Evolutionary conservation across 2,329 filamentous ascomycete genomes (phyloP).

Genomic region (Trichoderma breve): DNA sequence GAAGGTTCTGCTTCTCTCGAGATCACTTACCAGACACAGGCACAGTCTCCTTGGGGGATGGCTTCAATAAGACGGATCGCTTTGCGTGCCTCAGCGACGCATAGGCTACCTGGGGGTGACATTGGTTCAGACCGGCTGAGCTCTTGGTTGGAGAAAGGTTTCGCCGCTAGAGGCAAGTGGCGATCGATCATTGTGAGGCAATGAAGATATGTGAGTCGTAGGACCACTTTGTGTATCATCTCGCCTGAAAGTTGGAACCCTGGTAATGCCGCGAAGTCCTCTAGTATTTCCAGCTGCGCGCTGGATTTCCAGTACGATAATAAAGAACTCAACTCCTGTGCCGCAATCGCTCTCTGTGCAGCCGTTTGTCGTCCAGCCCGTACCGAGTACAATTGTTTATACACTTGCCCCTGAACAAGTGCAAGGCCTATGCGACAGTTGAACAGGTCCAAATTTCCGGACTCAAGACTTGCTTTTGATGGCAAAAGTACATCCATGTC

Average conservation of each 20-base stretch:
- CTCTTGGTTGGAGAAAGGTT: neutral
- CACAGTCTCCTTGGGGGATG: conserved; percentile 2
- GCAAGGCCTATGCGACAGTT: conserved; percentile 9
- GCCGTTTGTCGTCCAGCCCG: neutral
- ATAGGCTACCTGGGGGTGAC: neutral
- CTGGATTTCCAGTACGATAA: conserved; percentile 12
- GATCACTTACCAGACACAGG: conserved; percentile 7
- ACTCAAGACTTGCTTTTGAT: neutral
- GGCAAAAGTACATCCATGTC: conserved; percentile 8
- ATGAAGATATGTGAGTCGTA: conserved; percentile 11
- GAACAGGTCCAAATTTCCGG: neutral
- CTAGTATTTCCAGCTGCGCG: neutral
- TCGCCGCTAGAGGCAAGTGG: neutral
- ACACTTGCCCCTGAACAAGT: conserved; percentile 4
- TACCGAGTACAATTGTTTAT: conserved; percentile 5
- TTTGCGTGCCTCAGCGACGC: neutral
- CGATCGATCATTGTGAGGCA: conserved; percentile 10
- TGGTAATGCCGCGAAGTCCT: neutral
- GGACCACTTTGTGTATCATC: conserved; percentile 7
- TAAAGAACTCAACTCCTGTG: conserved; percentile 2
- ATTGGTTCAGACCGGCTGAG: neutral
- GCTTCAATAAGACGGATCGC: neutral
- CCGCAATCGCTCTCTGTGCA: conserved; percentile 2
- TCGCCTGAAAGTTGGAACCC: neutral
- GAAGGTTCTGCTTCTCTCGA: neutral